Percentiles rank a stretch among this genome's conserved stretches.
phyloP scores from a whole-genome alignment of 176 grass and related monocot genomes.

The Avena eriantha region DNA sequence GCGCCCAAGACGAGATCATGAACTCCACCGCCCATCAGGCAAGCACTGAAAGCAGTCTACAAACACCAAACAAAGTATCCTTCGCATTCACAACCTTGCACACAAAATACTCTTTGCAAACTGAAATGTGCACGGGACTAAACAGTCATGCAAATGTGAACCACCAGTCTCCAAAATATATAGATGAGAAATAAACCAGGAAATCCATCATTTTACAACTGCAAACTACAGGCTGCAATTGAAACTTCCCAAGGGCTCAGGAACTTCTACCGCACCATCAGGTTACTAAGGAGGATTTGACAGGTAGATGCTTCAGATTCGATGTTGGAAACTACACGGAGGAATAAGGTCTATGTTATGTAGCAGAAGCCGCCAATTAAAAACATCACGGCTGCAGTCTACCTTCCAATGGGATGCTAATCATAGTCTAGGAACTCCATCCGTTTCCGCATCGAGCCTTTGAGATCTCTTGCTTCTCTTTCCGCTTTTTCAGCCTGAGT shows the following conservation, averaged over 20 bases:
- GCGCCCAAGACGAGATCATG: neutral
- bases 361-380: slow-evolving; percentile 58
- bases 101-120: neutral
- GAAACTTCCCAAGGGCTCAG: neutral
- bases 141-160: neutral
- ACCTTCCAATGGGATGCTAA: slow-evolving; percentile 33
- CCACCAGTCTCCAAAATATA: neutral
- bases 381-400: slow-evolving; percentile 41
- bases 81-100: neutral
- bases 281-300: neutral
- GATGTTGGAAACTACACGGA: neutral
- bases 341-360: slow-evolving; percentile 5
- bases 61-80: neutral
- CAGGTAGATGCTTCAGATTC: neutral
- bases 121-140: neutral
- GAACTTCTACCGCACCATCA: neutral
- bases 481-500: slow-evolving; percentile 88
- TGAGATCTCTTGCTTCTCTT: slow-evolving; percentile 78
- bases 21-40: neutral
- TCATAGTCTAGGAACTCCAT: slow-evolving; percentile 97
- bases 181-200: neutral
- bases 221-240: neutral
- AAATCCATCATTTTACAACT: neutral
- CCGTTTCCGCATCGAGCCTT: slow-evolving; percentile 88
- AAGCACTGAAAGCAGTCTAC: neutral